Evolutionary conservation across 2,329 filamentous ascomycete genomes (phyloP).

Genomic region (Cryphonectria japonica): DNA sequence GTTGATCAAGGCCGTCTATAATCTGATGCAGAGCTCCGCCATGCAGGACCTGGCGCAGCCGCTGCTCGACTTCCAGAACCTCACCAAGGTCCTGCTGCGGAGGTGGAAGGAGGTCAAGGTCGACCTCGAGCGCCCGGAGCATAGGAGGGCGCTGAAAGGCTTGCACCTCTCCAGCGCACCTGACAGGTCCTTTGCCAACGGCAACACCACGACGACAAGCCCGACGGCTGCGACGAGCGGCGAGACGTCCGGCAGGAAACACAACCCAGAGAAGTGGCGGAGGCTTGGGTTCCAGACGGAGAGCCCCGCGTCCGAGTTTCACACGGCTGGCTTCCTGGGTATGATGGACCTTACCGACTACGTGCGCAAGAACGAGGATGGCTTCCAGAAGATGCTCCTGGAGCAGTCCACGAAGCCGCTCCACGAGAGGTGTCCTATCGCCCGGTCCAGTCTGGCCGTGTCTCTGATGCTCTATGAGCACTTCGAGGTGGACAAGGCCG

Average conservation of each 20-base stretch:
- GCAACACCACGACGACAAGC: constrained; percentile 38
- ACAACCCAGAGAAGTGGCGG: constrained; percentile 91
- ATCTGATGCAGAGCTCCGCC: constrained; percentile 91
- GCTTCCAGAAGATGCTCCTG: constrained; percentile 87
- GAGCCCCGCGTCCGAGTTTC: constrained; percentile 83
- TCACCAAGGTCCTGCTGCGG: constrained; percentile 84
- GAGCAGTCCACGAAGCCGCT: constrained; percentile 80
- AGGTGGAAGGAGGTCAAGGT: constrained; percentile 88
- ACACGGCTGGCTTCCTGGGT: constrained; percentile 82
- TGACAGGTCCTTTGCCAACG: constrained; percentile 54
- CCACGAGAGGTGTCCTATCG: constrained; percentile 81
- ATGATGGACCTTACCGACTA: constrained; percentile 98
- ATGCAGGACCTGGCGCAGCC: constrained; percentile 90
- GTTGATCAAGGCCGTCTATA: constrained; percentile 88
- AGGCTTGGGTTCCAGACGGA: constrained; percentile 90
- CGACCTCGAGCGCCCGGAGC: constrained; percentile 84
- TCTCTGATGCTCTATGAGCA: constrained; percentile 92
- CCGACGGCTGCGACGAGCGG: constrained; percentile 43
- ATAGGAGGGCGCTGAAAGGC: constrained; percentile 82
- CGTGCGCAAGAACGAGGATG: constrained; percentile 87
- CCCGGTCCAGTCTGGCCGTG: constrained; percentile 81
- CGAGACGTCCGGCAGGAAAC: constrained; percentile 67
- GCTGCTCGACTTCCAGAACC: constrained; percentile 86
- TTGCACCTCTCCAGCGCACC: constrained; percentile 82
- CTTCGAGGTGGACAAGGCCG: constrained; percentile 87